A percentile compares a stretch with the other conserved stretches of the same genome.
Conservation (phyloP, 352 stramenopile genomes). For the Phytophthora cactorum region DNA sequence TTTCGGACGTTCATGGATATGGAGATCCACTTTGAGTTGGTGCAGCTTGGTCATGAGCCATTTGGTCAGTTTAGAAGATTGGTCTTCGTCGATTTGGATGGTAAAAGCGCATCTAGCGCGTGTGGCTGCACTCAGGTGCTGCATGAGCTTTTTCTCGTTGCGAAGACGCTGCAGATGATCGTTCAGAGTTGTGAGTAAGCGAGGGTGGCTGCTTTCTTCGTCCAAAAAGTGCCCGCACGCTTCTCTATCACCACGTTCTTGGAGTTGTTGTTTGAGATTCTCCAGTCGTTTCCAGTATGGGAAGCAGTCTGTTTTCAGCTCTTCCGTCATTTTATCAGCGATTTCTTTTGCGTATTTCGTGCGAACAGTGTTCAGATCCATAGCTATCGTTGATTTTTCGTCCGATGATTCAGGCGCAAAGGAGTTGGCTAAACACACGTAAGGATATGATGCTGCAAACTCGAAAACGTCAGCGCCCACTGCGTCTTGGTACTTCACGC, state of each 20-base stretch:
- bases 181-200: slow-evolving; percentile 21
- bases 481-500: slow-evolving; percentile 46
- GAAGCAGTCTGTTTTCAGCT: slow-evolving; percentile 46
- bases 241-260: slow-evolving; percentile 25
- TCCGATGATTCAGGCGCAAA: slow-evolving; percentile 7
- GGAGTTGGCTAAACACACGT: slow-evolving; percentile 34
- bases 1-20: slow-evolving; percentile 35
- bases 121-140: slow-evolving; percentile 16
- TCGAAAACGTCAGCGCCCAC: slow-evolving; percentile 52
- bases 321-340: slow-evolving; percentile 51
- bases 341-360: slow-evolving; percentile 58
- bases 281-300: slow-evolving; percentile 54
- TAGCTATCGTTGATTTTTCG: slow-evolving; percentile 10
- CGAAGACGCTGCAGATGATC: slow-evolving; percentile 35
- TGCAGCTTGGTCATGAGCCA: slow-evolving; percentile 47
- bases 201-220: slow-evolving; percentile 10
- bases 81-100: slow-evolving; percentile 15
- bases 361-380: slow-evolving; percentile 41
- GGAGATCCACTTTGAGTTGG: slow-evolving; percentile 47
- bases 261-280: slow-evolving; percentile 43
- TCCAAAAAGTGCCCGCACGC: slow-evolving; percentile 20
- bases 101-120: slow-evolving; percentile 32
- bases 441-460: slow-evolving; percentile 55
- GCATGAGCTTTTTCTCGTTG: slow-evolving; percentile 48
- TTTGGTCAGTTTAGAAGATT: slow-evolving; percentile 30